A percentile compares a stretch with the other conserved stretches of the same genome.
Conservation (phyloP, 192 early-diverging fungal species). For the Phycomyces blakesleeanus region DNA sequence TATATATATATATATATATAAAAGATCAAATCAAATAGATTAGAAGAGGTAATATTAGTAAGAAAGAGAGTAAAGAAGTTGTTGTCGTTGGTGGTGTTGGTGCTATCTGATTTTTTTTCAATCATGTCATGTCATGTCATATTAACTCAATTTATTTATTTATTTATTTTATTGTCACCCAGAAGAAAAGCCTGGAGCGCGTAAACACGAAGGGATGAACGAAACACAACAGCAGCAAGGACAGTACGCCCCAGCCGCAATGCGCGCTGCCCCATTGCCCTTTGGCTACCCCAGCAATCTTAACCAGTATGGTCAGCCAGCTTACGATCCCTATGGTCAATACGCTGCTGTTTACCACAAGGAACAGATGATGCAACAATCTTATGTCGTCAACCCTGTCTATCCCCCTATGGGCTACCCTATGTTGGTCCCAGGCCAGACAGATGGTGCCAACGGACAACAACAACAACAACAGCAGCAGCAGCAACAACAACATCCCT, state of each 20-base stretch:
- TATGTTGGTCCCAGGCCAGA: slow-evolving; percentile 18
- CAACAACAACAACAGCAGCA: slow-evolving; percentile 14
- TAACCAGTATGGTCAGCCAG: slow-evolving; percentile 24
- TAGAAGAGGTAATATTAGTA: too few species aligned
- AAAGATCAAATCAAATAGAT: too few species aligned
- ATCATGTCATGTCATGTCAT: too few species aligned
- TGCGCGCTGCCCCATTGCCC: slow-evolving; percentile 21
- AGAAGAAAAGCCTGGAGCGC: background rate
- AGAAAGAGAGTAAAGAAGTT: too few species aligned
- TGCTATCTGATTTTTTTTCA: too few species aligned
- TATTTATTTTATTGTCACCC: background rate
- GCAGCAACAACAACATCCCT: slow-evolving; percentile 9
- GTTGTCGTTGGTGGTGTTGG: too few species aligned
- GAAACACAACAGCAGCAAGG: background rate
- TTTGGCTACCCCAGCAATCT: slow-evolving; percentile 15
- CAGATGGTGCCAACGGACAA: background rate
- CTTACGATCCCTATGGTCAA: slow-evolving; percentile 9
- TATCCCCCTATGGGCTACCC: slow-evolving; percentile 23
- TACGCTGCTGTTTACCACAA: slow-evolving; percentile 20
- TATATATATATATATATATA: too few species aligned
- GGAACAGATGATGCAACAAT: slow-evolving; percentile 12
- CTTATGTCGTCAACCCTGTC: slow-evolving; percentile 26
- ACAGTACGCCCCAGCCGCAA: slow-evolving; percentile 14
- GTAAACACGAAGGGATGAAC: background rate
- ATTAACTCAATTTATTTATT: too few species aligned